A percentile compares a stretch with the other conserved stretches of the same genome.
These are phyloP conservation scores for Phtheirospermum japonicum DNA, from an alignment of 257 asterid species.

Conservation along the genomic window DNA sequence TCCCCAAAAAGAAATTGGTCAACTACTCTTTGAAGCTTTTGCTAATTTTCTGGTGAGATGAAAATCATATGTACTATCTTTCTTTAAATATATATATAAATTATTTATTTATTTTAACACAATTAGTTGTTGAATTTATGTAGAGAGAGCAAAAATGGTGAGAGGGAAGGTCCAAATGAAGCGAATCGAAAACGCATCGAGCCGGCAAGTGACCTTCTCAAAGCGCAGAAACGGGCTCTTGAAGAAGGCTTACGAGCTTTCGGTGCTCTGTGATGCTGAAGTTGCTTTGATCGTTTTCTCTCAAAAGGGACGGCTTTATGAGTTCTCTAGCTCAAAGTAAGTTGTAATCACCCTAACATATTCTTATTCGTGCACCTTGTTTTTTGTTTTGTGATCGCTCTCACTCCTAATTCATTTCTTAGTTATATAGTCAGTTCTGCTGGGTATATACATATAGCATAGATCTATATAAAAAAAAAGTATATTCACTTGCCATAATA, in stretches of 20 bases:
- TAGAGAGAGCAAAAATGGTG: conserved; percentile 41
- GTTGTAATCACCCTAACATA: not conserved
- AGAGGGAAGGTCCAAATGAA: conserved; percentile 73
- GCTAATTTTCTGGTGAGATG: conserved; percentile 19
- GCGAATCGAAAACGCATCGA: conserved; percentile 58
- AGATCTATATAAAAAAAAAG: too few species aligned
- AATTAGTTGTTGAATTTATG: too few species aligned
- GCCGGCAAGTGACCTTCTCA: conserved; percentile 70
- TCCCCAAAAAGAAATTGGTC: too few species aligned
- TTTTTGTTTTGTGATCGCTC: too few species aligned
- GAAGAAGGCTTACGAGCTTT: conserved; percentile 77
- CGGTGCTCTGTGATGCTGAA: conserved; percentile 71
- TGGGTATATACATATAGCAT: too few species aligned
- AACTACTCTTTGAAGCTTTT: too few species aligned
- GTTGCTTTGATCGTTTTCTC: conserved; percentile 73
- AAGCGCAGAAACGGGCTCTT: conserved; percentile 65
- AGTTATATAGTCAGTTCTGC: too few species aligned
- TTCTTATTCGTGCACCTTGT: too few species aligned
- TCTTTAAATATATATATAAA: not conserved
- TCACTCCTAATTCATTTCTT: too few species aligned
- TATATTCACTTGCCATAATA: too few species aligned
- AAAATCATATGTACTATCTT: not conserved
- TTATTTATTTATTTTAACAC: not conserved
- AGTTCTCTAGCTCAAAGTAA: conserved; percentile 67
- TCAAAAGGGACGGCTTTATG: conserved; percentile 61